phyloP scores from a whole-genome alignment of 495 filamentous ascomycete species.

The Lentithecium fluviatile region DNA sequence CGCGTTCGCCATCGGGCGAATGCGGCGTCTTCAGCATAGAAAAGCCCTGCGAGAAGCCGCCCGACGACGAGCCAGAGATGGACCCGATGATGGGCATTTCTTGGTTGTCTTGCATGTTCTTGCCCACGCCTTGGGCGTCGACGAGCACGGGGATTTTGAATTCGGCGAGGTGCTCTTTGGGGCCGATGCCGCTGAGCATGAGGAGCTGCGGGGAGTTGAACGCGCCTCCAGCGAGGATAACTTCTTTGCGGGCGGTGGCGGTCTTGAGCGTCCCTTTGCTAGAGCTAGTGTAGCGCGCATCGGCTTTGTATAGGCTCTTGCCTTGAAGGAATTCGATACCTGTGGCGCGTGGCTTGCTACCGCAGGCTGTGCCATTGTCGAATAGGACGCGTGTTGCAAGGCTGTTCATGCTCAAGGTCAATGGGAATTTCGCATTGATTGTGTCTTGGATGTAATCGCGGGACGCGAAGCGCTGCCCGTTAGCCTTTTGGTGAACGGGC shows the following conservation, averaged over 20 bases:
- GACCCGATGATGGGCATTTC: constrained; percentile 29
- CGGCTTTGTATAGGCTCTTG: constrained; percentile 58
- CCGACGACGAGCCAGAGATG: not conserved
- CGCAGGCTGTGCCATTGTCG: constrained; percentile 44
- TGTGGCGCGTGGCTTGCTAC: constrained; percentile 51
- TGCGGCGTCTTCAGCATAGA: constrained; percentile 19
- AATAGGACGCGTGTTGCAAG: constrained; percentile 62
- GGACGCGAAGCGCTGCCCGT: constrained; percentile 50
- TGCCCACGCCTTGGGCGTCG: constrained; percentile 24
- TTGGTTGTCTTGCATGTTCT: constrained; percentile 33
- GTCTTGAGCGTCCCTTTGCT: constrained; percentile 26
- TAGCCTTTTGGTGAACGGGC: constrained; percentile 52
- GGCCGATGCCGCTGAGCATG: constrained; percentile 34
- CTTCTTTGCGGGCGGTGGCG: constrained; percentile 28
- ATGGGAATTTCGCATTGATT: constrained; percentile 49
- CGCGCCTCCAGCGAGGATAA: constrained; percentile 31
- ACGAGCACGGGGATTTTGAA: constrained; percentile 28
- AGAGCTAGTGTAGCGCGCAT: constrained; percentile 38
- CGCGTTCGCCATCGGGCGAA: constrained; percentile 27
- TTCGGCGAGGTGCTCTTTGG: constrained; percentile 19
- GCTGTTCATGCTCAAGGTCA: constrained; percentile 60
- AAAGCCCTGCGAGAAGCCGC: constrained; percentile 17
- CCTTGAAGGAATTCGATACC: constrained; percentile 66
- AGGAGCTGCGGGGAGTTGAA: constrained; percentile 32
- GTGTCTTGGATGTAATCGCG: constrained; percentile 57